A percentile compares a stretch with the other conserved stretches of the same genome.
Conservation (phyloP, 2,329 filamentous ascomycete species). For the Ascochyta viciae-villosae region DNA sequence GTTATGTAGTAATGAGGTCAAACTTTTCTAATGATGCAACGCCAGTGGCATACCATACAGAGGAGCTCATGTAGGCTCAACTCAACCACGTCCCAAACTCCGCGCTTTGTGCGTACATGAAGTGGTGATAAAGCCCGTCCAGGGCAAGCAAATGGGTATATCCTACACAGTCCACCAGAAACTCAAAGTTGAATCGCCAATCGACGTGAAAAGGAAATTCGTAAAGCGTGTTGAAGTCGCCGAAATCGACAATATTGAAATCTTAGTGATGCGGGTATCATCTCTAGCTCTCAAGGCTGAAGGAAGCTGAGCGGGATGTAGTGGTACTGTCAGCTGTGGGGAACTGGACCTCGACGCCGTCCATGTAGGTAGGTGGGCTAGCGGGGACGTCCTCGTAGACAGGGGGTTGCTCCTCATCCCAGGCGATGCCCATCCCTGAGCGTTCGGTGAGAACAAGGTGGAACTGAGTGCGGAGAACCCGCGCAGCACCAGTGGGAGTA, state of each 20-base stretch:
- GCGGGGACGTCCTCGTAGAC: constrained; percentile 93
- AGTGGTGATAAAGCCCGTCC: not conserved
- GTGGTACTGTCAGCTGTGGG: constrained; percentile 49
- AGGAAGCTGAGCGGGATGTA: constrained; percentile 33
- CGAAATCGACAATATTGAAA: constrained; percentile 5
- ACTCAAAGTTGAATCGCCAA: constrained; percentile 24
- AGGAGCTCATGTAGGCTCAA: constrained; percentile 21
- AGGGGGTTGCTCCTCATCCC: constrained; percentile 95
- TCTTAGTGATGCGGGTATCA: constrained; percentile 8
- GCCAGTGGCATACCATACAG: constrained; percentile 19
- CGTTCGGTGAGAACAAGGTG: constrained; percentile 81
- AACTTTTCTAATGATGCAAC: constrained; percentile 13
- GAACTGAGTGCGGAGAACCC: constrained; percentile 93
- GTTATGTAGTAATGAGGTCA: not conserved
- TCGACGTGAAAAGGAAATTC: constrained; percentile 30
- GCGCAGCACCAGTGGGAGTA: constrained; percentile 86
- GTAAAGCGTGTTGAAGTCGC: constrained; percentile 20
- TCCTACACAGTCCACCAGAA: constrained; percentile 33
- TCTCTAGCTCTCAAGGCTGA: constrained; percentile 28
- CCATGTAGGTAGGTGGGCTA: constrained; percentile 70
- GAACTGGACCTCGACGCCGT: constrained; percentile 35
- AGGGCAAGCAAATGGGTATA: constrained; percentile 31
- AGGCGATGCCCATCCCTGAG: constrained; percentile 86
- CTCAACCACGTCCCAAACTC: constrained; percentile 18
- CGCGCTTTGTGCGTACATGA: constrained; percentile 10